Conservation (phyloP, 495 filamentous ascomycete genomes). For the Neurospora sp. region DNA sequence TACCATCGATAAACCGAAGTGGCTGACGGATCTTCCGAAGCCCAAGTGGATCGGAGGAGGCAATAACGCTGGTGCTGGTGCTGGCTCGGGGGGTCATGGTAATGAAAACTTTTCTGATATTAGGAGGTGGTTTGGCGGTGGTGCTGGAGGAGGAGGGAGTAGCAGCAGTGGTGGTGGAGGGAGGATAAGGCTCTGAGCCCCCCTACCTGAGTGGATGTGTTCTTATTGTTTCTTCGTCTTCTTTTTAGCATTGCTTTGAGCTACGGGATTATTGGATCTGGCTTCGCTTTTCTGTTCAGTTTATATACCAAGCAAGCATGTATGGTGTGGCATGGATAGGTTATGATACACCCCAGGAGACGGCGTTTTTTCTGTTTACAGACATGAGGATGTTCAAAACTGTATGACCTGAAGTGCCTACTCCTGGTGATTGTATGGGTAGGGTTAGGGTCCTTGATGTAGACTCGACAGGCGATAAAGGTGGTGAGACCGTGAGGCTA, state of each 20-base stretch:
- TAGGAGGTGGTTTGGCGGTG: conserved; percentile 36
- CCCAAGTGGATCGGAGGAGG: conserved; percentile 77
- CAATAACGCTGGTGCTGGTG: conserved; percentile 21
- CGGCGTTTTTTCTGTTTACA: background rate
- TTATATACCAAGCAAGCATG: background rate
- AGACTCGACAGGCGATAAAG: background rate
- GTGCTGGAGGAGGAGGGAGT: conserved; percentile 4
- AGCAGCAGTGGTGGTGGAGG: conserved; percentile 6
- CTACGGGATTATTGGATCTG: background rate
- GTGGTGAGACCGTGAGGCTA: background rate
- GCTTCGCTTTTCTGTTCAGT: background rate
- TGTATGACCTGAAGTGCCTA: background rate
- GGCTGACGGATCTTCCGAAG: conserved; percentile 59
- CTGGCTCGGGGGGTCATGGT: conserved; percentile 13
- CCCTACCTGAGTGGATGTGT: background rate
- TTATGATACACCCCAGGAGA: background rate
- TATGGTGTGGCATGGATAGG: background rate
- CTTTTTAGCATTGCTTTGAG: background rate
- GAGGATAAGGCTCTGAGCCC: conserved; percentile 15
- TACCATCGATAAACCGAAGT: conserved; percentile 66
- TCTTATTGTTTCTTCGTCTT: background rate
- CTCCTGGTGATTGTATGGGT: background rate
- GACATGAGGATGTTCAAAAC: background rate
- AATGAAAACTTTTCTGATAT: conserved; percentile 20
- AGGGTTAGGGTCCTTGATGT: background rate